phyloP scores from a whole-genome alignment of 805 yeast species.

The Starmera caribaea region DNA sequence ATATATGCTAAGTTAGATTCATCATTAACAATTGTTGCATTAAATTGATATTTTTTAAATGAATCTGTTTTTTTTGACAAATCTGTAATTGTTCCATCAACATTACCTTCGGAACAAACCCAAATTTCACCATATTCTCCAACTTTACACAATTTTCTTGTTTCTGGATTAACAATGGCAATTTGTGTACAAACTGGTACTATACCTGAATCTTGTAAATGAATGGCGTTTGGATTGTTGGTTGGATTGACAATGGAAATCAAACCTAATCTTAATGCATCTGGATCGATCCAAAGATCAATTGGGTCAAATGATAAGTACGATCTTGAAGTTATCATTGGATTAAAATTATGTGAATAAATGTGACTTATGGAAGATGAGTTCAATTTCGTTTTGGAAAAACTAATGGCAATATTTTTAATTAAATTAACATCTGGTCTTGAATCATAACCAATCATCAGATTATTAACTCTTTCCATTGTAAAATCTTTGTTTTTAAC shows the following conservation, averaged over 20 bases:
- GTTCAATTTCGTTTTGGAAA: constrained; percentile 55
- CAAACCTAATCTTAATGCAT: constrained; percentile 84
- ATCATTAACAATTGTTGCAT: constrained; percentile 55
- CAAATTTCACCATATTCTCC: constrained; percentile 97
- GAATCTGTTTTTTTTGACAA: constrained; percentile 28
- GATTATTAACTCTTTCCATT: constrained; percentile 57
- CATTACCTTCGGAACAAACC: constrained; percentile 87
- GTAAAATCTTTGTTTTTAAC: constrained; percentile 45
- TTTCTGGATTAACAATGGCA: constrained; percentile 93
- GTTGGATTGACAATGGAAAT: constrained; percentile 70
- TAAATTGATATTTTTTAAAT: constrained; percentile 34
- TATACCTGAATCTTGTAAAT: constrained; percentile 89
- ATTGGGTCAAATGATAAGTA: constrained; percentile 85
- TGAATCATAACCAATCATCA: constrained; percentile 73
- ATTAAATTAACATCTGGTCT: constrained; percentile 61
- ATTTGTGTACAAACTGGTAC: constrained; percentile 92
- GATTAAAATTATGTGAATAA: constrained; percentile 72
- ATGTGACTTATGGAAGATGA: constrained; percentile 66
- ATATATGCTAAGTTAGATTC: constrained; percentile 56
- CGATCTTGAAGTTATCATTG: constrained; percentile 76
- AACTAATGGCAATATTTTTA: constrained; percentile 47
- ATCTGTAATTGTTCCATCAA: constrained; percentile 40
- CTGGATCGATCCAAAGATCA: constrained; percentile 77
- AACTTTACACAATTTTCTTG: constrained; percentile 61
- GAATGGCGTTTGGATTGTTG: constrained; percentile 58